Conservation (phyloP, 345 rosid species). For the Rhodomyrtus tomentosa region DNA sequence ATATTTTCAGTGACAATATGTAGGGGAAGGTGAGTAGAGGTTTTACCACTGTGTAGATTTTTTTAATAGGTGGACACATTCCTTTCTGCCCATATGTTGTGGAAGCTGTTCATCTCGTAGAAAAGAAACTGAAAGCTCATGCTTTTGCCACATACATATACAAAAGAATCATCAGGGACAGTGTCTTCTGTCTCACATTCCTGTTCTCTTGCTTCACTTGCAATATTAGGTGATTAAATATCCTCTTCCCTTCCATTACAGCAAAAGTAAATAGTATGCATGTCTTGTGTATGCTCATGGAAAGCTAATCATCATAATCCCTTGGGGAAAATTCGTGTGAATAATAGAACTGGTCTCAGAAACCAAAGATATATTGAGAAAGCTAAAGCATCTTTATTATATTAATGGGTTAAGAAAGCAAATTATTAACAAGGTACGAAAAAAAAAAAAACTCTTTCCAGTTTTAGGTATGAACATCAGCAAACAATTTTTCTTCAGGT, state of each 20-base stretch:
- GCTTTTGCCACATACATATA: not conserved
- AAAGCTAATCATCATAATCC: not conserved
- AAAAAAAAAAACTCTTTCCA: not conserved
- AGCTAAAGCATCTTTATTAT: not conserved
- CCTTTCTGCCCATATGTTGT: not conserved
- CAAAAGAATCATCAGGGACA: not conserved
- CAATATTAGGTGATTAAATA: not conserved
- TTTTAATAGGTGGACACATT: not conserved
- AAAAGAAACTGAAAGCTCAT: not conserved
- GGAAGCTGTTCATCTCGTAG: not conserved
- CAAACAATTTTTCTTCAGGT: not conserved
- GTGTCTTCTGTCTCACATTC: not conserved
- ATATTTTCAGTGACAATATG: not conserved
- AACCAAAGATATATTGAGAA: not conserved
- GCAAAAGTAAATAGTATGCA: not conserved
- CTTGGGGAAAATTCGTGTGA: not conserved
- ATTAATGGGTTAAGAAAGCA: not conserved
- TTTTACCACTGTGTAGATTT: not conserved
- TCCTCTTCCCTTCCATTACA: not conserved
- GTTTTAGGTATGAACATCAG: not conserved
- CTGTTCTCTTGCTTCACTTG: not conserved
- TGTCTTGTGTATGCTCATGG: not conserved
- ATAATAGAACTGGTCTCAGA: not conserved
- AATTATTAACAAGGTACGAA: not conserved
- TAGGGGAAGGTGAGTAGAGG: not conserved